Evolutionary conservation across 805 yeast species (phyloP).

Genomic region (Yarrowia porcina): DNA sequence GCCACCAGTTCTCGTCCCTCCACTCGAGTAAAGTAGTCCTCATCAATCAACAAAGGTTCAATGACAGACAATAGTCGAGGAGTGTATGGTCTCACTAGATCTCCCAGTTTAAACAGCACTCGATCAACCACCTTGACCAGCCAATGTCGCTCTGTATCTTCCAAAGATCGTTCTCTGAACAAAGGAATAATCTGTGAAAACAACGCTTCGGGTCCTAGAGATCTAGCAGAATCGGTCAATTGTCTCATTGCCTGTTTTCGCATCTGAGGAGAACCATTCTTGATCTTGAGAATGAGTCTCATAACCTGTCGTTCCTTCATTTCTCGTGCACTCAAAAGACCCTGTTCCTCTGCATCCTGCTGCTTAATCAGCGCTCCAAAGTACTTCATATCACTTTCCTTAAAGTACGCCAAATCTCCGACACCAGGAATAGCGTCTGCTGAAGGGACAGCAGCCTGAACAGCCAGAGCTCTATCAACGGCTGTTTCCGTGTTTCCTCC

Average conservation of each 20-base stretch:
- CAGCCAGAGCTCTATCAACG: slow-evolving; percentile 39
- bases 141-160: slow-evolving; percentile 79
- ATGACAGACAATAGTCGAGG: slow-evolving; percentile 68
- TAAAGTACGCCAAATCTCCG: slow-evolving; percentile 63
- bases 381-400: slow-evolving; percentile 64
- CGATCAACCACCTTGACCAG: slow-evolving; percentile 74
- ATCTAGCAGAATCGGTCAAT: slow-evolving; percentile 59
- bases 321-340: slow-evolving; percentile 49
- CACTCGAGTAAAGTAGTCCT: slow-evolving; percentile 65
- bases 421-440: slow-evolving; percentile 51
- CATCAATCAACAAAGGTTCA: slow-evolving; percentile 77
- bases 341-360: slow-evolving; percentile 34
- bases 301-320: slow-evolving; percentile 57
- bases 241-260: slow-evolving; percentile 69
- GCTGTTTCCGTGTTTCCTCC: slow-evolving; percentile 39
- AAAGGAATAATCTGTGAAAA: slow-evolving; percentile 74
- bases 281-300: slow-evolving; percentile 62
- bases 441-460: slow-evolving; percentile 38
- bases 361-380: slow-evolving; percentile 57
- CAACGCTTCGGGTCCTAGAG: slow-evolving; percentile 65
- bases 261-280: slow-evolving; percentile 68
- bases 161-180: slow-evolving; percentile 64
- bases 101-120: slow-evolving; percentile 62
- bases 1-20: slow-evolving; percentile 80
- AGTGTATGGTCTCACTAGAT: slow-evolving; percentile 65